Conservation (phyloP, 176 grass and related monocot species). For the Oryza australiensis region DNA sequence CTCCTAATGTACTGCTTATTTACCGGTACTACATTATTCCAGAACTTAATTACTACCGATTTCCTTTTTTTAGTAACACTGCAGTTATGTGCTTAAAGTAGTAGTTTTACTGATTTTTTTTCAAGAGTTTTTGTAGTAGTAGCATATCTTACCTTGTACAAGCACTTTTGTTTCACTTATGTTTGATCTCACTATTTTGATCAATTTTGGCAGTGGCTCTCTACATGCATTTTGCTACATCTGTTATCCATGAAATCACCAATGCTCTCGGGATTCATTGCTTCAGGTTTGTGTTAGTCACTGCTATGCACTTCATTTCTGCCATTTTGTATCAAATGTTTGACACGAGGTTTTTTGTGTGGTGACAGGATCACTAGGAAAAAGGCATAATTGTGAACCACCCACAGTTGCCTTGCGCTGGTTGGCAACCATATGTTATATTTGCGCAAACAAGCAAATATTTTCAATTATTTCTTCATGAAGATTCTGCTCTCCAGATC, state of each 20-base stretch:
- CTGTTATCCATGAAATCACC: conserved; percentile 95
- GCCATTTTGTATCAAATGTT: conserved; percentile 6
- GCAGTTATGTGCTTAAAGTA: not conserved
- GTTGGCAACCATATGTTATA: conserved; percentile 6
- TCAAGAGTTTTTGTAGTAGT: not conserved
- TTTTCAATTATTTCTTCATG: conserved; percentile 1
- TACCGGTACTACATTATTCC: conserved; percentile 61
- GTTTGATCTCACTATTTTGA: conserved; percentile 4
- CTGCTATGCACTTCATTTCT: not conserved
- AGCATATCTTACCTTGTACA: not conserved
- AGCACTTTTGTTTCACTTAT: not conserved
- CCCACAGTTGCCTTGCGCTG: not conserved
- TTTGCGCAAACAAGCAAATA: conserved; percentile 18
- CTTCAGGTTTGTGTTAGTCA: conserved; percentile 69
- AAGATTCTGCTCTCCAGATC: not conserved
- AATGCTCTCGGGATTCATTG: conserved; percentile 91
- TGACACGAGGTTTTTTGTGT: conserved; percentile 23
- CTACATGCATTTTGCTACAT: conserved; percentile 98
- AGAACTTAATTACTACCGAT: not conserved
- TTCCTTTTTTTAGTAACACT: not conserved
- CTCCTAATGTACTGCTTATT: conserved; percentile 84
- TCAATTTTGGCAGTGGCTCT: conserved; percentile 61
- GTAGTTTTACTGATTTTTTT: not conserved
- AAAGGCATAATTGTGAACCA: conserved; percentile 57
- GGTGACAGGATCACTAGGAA: conserved; percentile 87